A percentile compares a stretch with the other conserved stretches of the same genome.
phyloP scores from a whole-genome alignment of 192 early-diverging fungal species.

The Entomortierella lignicola region DNA sequence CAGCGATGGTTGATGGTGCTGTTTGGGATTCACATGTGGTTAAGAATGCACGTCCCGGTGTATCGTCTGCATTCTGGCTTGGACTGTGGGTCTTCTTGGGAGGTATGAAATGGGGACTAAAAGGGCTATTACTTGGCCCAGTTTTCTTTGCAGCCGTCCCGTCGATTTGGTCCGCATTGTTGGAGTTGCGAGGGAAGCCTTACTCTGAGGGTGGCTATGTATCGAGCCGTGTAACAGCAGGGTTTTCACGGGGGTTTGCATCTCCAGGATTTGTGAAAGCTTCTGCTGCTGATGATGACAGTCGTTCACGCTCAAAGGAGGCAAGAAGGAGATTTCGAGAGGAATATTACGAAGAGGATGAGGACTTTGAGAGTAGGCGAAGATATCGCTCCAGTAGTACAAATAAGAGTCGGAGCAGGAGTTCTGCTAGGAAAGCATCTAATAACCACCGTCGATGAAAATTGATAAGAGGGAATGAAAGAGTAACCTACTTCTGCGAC shows the following conservation, averaged over 20 bases:
- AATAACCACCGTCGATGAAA: not conserved
- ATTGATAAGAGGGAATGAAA: not conserved
- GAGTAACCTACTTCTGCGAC: not conserved
- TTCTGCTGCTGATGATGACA: not conserved
- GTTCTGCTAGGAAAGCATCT: not conserved
- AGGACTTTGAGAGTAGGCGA: not conserved
- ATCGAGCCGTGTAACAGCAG: not conserved
- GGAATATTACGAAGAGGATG: not conserved
- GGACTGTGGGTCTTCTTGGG: constrained; percentile 49
- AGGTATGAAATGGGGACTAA: constrained; percentile 49
- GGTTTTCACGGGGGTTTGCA: not conserved
- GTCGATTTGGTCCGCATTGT: constrained; percentile 35
- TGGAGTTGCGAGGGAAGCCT: constrained; percentile 42
- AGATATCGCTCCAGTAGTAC: not conserved
- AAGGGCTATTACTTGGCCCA: constrained; percentile 42
- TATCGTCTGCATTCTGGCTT: constrained; percentile 49
- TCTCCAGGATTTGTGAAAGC: not conserved
- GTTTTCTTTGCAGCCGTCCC: constrained; percentile 45
- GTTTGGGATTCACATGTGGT: constrained; percentile 53
- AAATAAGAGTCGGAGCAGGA: constrained; percentile 1
- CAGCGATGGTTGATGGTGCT: constrained; percentile 34
- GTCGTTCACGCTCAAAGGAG: not conserved
- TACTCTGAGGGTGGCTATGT: not conserved
- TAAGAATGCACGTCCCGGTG: constrained; percentile 37
- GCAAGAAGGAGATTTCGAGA: not conserved